Conservation (phyloP, 768 basidiomycete species). For the Mycena vitilis region DNA sequence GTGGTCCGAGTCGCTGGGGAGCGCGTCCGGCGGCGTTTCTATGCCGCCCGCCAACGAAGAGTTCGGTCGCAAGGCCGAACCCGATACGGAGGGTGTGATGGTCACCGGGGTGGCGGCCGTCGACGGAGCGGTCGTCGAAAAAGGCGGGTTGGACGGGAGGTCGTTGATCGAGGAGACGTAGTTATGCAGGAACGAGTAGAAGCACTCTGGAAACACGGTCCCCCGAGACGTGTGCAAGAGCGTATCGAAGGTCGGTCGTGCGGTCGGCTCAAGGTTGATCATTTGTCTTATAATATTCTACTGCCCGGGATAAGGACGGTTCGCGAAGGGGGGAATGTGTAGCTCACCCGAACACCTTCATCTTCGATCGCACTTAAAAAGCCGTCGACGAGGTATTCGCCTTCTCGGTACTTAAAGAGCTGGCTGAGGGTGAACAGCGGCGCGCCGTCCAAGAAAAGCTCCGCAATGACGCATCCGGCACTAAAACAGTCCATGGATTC, state of each 20-base stretch:
- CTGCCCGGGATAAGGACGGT: slow-evolving; percentile 43
- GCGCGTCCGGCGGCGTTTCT: slow-evolving; percentile 50
- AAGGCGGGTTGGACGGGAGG: slow-evolving; percentile 60
- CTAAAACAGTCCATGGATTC: slow-evolving; percentile 99
- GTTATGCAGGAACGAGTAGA: slow-evolving; percentile 94
- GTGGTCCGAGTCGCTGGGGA: slow-evolving; percentile 89
- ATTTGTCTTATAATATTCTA: slow-evolving; percentile 91
- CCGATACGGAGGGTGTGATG: slow-evolving; percentile 48
- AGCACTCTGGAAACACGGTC: slow-evolving; percentile 88
- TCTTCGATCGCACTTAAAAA: slow-evolving; percentile 85
- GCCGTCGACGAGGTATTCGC: slow-evolving; percentile 80
- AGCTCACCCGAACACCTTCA: slow-evolving; percentile 79
- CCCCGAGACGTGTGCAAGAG: slow-evolving; percentile 81
- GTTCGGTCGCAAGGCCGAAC: slow-evolving; percentile 46
- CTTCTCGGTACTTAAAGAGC: slow-evolving; percentile 92
- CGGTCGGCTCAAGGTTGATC: slow-evolving; percentile 83
- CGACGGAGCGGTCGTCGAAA: slow-evolving; percentile 51
- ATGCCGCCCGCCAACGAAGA: slow-evolving; percentile 43
- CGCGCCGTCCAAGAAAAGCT: slow-evolving; percentile 94
- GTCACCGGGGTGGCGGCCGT: slow-evolving; percentile 44
- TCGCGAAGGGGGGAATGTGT: not conserved
- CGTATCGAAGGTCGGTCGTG: slow-evolving; percentile 85
- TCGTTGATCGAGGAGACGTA: slow-evolving; percentile 88
- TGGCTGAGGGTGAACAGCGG: slow-evolving; percentile 95
- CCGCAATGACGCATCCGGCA: slow-evolving; percentile 93